Evolutionary conservation across 2,329 filamentous ascomycete genomes (phyloP), one percentile per base, ranked within the genome.

Genomic region (Sordariomycetes sp.): DNA sequence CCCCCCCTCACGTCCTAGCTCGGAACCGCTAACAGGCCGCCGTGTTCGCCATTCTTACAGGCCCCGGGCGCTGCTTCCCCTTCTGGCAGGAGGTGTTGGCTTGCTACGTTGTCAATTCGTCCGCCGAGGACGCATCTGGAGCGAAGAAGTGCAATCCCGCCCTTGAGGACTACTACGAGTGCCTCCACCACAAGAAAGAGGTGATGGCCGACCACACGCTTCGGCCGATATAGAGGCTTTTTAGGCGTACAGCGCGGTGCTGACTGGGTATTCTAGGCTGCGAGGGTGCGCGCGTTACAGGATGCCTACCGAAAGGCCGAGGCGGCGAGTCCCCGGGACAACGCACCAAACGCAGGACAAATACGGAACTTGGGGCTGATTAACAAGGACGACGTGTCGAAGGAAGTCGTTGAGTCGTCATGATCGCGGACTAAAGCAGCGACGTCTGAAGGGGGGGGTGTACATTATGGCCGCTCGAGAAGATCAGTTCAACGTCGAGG

Each of bases 21-120:
- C 20, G 5, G 34, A 18, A 22, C 48, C 50, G n/a, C 50, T 48
- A 46, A 40, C 20, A 25, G 10, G 14, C 34, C 24, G 12, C 37
- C 20, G 48, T 20, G 22, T 24, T 43, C 20, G 10, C 46, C 14
- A 20, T 16, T 55, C 56, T 54, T 60, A 5, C 65, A 85, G 82
- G 82, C 67, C 79, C 82, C 62, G 78, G 77, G 66, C 89, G 93
- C 74, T 99, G 94, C 85, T 97, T 96, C 79, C 90, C 92, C 71
- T 99, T 97, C 84, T 99, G 94, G 94, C 94, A 99, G 78, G 94
- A 99, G 76, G 86, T 97, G 64, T 88, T 99, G 71, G 91, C 91
- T 68, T 99, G 94, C 84, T 99, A 99, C 74, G 91, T 97, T 61
- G 86, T 96, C 70, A 97, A 97, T 78, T 90, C 90, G 59, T 82